A percentile compares a stretch with the other conserved stretches of the same genome.
Evolutionary conservation across 192 early-diverging fungal genomes (phyloP).

Genomic region (Geranomyces michiganensis): DNA sequence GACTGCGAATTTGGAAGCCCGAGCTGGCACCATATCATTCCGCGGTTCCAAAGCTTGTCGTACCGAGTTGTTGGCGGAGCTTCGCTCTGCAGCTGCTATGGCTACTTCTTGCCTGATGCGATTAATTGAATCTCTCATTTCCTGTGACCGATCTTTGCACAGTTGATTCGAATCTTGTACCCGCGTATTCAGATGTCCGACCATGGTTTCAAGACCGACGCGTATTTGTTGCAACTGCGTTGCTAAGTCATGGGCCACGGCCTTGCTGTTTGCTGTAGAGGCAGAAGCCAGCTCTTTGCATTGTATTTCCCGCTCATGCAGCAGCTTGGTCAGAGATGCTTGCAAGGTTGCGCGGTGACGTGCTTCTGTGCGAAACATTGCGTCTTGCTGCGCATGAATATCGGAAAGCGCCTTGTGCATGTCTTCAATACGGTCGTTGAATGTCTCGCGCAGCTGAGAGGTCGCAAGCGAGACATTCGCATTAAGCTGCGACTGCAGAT

Average conservation of each 20-base stretch:
- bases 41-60: no score
- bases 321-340: not conserved
- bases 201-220: not conserved
- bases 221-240: not conserved
- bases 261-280: not conserved
- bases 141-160: not conserved
- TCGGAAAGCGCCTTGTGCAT: not conserved
- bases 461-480: not conserved
- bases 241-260: not conserved
- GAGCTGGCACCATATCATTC: no score
- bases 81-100: no score
- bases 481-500: not conserved
- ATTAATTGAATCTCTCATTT: not conserved
- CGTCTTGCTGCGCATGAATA: not conserved
- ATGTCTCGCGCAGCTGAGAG: not conserved
- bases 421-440: not conserved
- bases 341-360: not conserved
- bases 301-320: not conserved
- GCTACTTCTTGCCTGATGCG: not conserved
- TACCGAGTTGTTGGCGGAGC: no score
- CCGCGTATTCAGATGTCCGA: not conserved
- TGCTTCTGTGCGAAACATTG: not conserved
- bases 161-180: not conserved
- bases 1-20: no score
- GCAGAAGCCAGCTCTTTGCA: not conserved